Evolutionary conservation across 768 basidiomycete species (phyloP), one percentile per base, ranked within the genome.

Genomic region (Naganishia kalamii): DNA sequence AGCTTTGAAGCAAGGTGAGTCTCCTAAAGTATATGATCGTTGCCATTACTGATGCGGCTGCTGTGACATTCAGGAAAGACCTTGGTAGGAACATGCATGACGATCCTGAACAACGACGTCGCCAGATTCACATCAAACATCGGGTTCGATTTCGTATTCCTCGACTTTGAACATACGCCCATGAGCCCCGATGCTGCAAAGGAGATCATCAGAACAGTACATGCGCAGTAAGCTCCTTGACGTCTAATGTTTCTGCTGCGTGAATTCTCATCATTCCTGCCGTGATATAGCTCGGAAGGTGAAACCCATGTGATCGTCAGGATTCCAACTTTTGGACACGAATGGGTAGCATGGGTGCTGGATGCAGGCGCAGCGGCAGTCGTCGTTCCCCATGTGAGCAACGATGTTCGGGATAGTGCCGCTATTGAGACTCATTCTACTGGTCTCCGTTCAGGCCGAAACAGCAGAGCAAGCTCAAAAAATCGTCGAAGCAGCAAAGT

Each of bases 281-380:
- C 17, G 17, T 57, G 19, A 23, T 17, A 19, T 29, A 61, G 60
- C 29, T 61, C 60, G 29, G 41, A 44, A 44, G 60, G 60, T 17
- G 46, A 48, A 33, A 61, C 60, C 19, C 43, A 44, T 35, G 60
- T 48, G 23, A 61, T 61, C n/a, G 60, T 61, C 43, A 1, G 60
- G 47, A 48, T 61, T 46, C 60, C 60, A n/a, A 61, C 60, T 3
- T 61, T 44, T 61, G 46, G 60, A 21, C 60, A 61, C 25, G 60
- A 61, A 48, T 61, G 60, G 60, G 60, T 61, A 32, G 46, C 60
- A n/a, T 61, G 60, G 60, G 32, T 48, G 32, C 27, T 61, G 6
- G 60, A 61, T 35, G 60, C 60, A 12, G 60, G 60, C 47, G 60
- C 60, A n/a, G 60, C 60, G 37, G 60, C 27, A 13, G 35, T 61